These are phyloP conservation scores for Przewalskia tangutica DNA, from an alignment of 257 asterid species.

Conservation along the genomic window DNA sequence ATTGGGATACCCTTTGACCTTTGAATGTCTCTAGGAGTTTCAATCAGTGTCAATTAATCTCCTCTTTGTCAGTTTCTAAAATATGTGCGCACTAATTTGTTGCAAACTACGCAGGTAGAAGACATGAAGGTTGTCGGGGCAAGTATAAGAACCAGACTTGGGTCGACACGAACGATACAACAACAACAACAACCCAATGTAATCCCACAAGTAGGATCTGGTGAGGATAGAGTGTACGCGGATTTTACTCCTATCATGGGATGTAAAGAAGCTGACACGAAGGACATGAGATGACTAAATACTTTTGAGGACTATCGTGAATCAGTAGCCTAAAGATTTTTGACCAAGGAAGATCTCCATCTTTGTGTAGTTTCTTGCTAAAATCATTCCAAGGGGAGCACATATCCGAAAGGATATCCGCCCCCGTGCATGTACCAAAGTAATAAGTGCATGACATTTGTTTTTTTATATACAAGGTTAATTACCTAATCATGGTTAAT, in stretches of 20 bases:
- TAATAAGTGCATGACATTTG: not conserved
- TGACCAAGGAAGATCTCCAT: not conserved
- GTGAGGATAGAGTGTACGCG: too few species aligned
- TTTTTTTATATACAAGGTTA: not conserved
- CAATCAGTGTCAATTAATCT: not conserved
- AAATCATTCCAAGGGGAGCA: too few species aligned
- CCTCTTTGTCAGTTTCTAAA: not conserved
- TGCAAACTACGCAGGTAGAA: constrained; percentile 36
- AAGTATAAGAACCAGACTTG: constrained; percentile 44
- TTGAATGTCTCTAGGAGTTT: not conserved
- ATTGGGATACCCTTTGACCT: not conserved
- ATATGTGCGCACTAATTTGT: not conserved
- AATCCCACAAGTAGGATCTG: too few species aligned
- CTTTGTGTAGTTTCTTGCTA: not conserved
- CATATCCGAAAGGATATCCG: not conserved
- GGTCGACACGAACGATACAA: constrained; percentile 19
- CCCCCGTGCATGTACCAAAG: not conserved
- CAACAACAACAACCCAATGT: too few species aligned
- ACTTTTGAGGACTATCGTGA: not conserved
- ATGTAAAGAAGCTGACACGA: too few species aligned
- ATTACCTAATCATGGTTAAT: not conserved
- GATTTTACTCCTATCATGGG: too few species aligned
- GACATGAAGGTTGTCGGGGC: constrained; percentile 56
- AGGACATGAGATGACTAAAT: constrained; percentile 30
- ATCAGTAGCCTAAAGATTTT: not conserved